Conservation (phyloP, 2,329 filamentous ascomycete genomes). For the Thielaviopsis euricoi region DNA sequence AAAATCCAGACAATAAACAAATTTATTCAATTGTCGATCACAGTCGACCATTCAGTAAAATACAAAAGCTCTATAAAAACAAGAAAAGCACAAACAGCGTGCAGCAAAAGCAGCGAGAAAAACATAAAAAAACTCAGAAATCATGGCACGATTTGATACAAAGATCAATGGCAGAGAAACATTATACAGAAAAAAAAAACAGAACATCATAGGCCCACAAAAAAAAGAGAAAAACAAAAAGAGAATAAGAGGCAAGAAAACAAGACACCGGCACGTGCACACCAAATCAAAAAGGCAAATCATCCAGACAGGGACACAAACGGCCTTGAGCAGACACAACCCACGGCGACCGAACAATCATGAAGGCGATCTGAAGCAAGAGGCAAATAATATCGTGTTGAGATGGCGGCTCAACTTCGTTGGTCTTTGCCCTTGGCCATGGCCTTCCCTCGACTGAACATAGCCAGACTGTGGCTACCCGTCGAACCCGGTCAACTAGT, state of each 20-base stretch:
- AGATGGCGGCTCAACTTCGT: background rate
- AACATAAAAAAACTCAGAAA: background rate
- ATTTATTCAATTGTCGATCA: background rate
- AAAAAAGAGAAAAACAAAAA: background rate
- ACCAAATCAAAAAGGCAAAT: background rate
- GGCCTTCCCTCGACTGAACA: too few relatives aligned
- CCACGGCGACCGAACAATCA: too few relatives aligned
- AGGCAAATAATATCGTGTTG: background rate
- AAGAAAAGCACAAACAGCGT: background rate
- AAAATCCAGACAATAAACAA: background rate
- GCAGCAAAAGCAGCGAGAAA: conserved; percentile 3
- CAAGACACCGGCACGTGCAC: background rate
- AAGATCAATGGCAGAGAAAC: background rate
- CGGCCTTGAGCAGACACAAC: background rate
- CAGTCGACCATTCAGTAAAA: background rate
- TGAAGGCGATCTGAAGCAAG: too few relatives aligned
- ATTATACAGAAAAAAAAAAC: background rate
- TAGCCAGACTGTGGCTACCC: too few relatives aligned
- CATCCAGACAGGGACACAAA: background rate
- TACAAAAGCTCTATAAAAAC: background rate
- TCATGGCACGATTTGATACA: background rate
- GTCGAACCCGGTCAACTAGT: background rate
- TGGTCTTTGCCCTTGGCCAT: too few relatives aligned
- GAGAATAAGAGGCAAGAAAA: too few relatives aligned
- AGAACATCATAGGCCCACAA: background rate